phyloP scores from a whole-genome alignment of 108 stramenopile species.

The Skeletonema potamos region DNA sequence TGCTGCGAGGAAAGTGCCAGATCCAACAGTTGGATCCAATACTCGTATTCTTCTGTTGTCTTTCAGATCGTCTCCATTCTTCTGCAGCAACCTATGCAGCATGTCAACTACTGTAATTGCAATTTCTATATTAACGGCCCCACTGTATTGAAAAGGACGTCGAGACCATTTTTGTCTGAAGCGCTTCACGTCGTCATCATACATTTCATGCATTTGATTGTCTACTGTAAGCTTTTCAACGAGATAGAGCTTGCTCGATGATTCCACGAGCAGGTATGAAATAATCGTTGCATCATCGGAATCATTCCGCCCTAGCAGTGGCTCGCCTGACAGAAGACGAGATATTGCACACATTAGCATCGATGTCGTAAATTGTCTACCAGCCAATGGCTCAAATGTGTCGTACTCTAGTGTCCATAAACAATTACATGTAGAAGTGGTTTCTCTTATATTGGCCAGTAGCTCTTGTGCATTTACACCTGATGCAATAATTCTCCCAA shows the following conservation, averaged over 20 bases:
- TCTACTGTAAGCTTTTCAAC: slow-evolving; percentile 1
- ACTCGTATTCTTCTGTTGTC: slow-evolving; percentile 13
- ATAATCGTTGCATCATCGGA: not conserved
- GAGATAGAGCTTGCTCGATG: slow-evolving; percentile 7
- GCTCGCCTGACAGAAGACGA: slow-evolving; percentile 45
- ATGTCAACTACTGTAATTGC: slow-evolving; percentile 56
- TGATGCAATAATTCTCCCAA: slow-evolving; percentile 40
- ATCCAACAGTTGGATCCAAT: slow-evolving; percentile 68
- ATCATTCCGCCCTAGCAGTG: slow-evolving; percentile 24
- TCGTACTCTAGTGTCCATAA: slow-evolving; percentile 27
- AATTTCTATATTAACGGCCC: slow-evolving; percentile 57
- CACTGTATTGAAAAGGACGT: slow-evolving; percentile 76
- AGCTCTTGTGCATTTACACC: slow-evolving; percentile 19
- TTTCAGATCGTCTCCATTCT: not conserved
- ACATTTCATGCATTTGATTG: not conserved
- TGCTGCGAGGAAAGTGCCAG: slow-evolving; percentile 67
- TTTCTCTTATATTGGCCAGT: slow-evolving; percentile 2
- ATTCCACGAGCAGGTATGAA: slow-evolving; percentile 47
- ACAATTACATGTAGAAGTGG: not conserved
- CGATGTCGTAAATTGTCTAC: slow-evolving; percentile 45
- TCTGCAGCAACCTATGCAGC: slow-evolving; percentile 25
- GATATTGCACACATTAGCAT: slow-evolving; percentile 55
- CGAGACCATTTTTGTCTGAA: slow-evolving; percentile 44
- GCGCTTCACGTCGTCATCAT: not conserved
- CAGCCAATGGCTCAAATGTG: slow-evolving; percentile 29